Base-by-base conservation (phyloP, 2,329 filamentous ascomycete genomes). In the Alternaria infectoria region DNA sequence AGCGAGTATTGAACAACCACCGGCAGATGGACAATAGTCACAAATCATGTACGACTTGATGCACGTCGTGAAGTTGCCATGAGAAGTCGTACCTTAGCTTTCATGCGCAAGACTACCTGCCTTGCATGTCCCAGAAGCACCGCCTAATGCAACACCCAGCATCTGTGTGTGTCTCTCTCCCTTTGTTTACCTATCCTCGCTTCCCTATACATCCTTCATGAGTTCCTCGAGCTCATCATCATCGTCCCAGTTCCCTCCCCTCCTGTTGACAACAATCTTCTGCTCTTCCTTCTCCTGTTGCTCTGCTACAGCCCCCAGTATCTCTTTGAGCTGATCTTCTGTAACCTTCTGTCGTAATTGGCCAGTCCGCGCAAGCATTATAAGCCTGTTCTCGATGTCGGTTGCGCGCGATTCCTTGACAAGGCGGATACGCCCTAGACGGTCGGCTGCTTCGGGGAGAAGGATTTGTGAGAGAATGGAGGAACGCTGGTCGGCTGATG, bases 351-450 rank as follows among this genome's bases (percentile, higher is more conserved):
- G 84, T 58, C 93, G 86, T 73, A 99, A 85, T 84, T 98, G 96
- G 23, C 95, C 94, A 23, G 90, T 88, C 75, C 93, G 89, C 62
- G 96, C 95, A 61, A 99, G 88, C 89, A 91, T 93, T 80, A 99
- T 94, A 60, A 99, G 87, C 54, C 95, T 84, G 85, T 96, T 94
- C 84, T 99, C 96, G 61, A 99, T 89, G 75, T 97, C 93, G 65
- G 87, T 88, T 36, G 96, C 96, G 74, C 96, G 92, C 72, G 91
- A 90, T 79, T 94, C 93, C 83, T 98, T 98, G 77, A 99, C 96
- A 64, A 99, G 89, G 32, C 95, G 91, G 83, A 99, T 98, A 69
- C 96, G 93, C 61, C 93, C 93, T 1, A 99, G 87, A 13, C 96
- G 92, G 83, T 99, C 96, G 64, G 93, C 92, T 17, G 96, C 96